A percentile compares a stretch with the other conserved stretches of the same genome.
These are phyloP conservation scores for Bathelium albidoporum DNA, from an alignment of 495 filamentous ascomycete species.

Conservation along the genomic window DNA sequence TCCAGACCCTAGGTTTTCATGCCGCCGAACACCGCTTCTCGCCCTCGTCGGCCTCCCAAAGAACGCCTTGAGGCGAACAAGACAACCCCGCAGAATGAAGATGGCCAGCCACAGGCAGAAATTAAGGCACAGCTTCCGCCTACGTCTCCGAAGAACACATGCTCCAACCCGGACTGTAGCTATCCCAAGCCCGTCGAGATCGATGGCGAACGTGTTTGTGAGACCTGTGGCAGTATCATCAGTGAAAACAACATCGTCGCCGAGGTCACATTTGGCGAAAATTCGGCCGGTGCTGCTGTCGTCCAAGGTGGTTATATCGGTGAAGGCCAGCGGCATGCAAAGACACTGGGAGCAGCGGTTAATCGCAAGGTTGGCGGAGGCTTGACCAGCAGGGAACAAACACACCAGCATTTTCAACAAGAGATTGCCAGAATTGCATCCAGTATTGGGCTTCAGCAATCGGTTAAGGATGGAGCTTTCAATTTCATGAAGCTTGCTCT, in stretches of 20 bases:
- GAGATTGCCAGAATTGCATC: constrained; percentile 19
- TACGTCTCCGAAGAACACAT: background rate
- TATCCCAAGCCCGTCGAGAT: constrained; percentile 25
- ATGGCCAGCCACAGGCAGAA: background rate
- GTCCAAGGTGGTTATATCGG: constrained; percentile 82
- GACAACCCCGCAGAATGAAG: background rate
- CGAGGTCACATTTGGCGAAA: constrained; percentile 84
- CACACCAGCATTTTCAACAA: constrained; percentile 44
- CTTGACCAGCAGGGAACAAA: constrained; percentile 55
- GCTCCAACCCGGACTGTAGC: background rate
- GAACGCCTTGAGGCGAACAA: background rate
- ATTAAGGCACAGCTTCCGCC: background rate
- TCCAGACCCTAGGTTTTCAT: too few relatives aligned
- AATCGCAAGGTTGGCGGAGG: constrained; percentile 43
- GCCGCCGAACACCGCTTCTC: background rate
- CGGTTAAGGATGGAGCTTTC: constrained; percentile 50
- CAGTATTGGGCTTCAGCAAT: constrained; percentile 41
- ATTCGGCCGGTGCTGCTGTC: constrained; percentile 69
- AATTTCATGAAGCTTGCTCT: constrained; percentile 71
- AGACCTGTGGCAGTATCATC: constrained; percentile 70
- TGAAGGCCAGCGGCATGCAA: constrained; percentile 63
- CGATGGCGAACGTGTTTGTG: constrained; percentile 55
- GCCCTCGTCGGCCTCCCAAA: background rate
- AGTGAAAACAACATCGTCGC: constrained; percentile 78
- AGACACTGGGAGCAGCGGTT: constrained; percentile 47